Base-by-base conservation (phyloP, 208 protist species). In the Crithidia bombi region DNA sequence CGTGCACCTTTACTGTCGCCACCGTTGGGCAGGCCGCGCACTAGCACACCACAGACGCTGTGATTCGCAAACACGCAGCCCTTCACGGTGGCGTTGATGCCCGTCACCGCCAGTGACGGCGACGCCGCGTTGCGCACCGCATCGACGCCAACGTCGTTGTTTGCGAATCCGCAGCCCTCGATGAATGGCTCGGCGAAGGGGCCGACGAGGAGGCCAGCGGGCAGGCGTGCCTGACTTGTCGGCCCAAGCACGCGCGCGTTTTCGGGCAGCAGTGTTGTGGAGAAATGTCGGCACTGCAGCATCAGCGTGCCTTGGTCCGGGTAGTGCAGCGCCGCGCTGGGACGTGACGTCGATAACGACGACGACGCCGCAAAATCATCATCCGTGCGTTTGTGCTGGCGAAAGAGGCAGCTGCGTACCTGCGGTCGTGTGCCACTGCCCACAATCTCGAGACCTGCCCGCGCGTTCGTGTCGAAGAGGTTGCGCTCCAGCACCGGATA, bases 61-160 rank as follows among this genome's bases (percentile, higher is more conserved):
- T 79, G 61, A 5, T 58, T 43, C 14, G 65, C 17, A 43, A 87
- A 87, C 0, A 85, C 33, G 55, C 83, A 89, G 17, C 30, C 32
- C 21, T 67, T 69, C 19, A 82, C 52, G 33, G 57, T 69, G 19
- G 73, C 69, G 23, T 56, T 73, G 26, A 47, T 55, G 32, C 49
- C 69, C 23, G 65, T 44, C 33, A 57, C 35, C 33, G 35, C 49
- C 6, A 56, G 33, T 5, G 58, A 74, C 25, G 47, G n/a, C 30
- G 55, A 61, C 23, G 46, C 30, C 12, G 63, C 75, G 52, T 75
- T 71, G 7, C 84, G 78, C 19, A 89, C 69, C 7, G 80, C 80
- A 65, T 93, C 86, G 19, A 96, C 75, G 38, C 87, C 90, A 46
- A 93, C 63, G 55, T 93, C 87, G 69, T 96, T 96, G 32, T 74